Conservation (phyloP, 2,329 filamentous ascomycete species). For the Decorospora gaudefroyi region DNA sequence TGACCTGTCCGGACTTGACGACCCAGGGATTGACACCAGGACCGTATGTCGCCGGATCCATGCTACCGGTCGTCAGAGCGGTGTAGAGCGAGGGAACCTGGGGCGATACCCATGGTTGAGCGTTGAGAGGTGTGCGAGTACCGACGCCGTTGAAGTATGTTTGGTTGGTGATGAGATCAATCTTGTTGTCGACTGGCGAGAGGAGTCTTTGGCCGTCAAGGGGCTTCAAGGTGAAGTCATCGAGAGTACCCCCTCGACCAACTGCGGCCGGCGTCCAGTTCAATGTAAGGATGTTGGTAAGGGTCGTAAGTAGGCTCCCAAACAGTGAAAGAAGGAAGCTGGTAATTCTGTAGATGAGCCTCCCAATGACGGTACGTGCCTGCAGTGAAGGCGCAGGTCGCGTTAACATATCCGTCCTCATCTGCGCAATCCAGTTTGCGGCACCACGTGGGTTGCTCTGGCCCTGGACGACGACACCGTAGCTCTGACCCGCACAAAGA, state of each 20-base stretch:
- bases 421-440: conserved; percentile 61
- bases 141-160: conserved; percentile 66
- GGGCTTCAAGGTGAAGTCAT: conserved; percentile 73
- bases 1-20: conserved; percentile 38
- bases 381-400: conserved; percentile 25
- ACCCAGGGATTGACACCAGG: conserved; percentile 38
- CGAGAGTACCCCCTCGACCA: no score
- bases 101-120: conserved; percentile 70
- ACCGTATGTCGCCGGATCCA: conserved; percentile 47
- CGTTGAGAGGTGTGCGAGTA: conserved; percentile 54
- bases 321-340: no score
- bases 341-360: conserved; percentile 18
- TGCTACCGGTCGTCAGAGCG: conserved; percentile 62
- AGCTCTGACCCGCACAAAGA: conserved; percentile 37
- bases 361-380: conserved; percentile 23
- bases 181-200: conserved; percentile 62
- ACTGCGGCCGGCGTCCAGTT: conserved; percentile 58
- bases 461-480: conserved; percentile 28
- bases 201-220: conserved; percentile 66
- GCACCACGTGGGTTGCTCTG: conserved; percentile 39
- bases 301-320: conserved; percentile 67
- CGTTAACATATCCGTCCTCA: conserved; percentile 59
- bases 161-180: conserved; percentile 63
- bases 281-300: conserved; percentile 56
- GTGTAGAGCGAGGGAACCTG: conserved; percentile 81